These are phyloP conservation scores for Botrytis deweyae DNA, from an alignment of 2,329 filamentous ascomycete genomes.

Conservation along the genomic window DNA sequence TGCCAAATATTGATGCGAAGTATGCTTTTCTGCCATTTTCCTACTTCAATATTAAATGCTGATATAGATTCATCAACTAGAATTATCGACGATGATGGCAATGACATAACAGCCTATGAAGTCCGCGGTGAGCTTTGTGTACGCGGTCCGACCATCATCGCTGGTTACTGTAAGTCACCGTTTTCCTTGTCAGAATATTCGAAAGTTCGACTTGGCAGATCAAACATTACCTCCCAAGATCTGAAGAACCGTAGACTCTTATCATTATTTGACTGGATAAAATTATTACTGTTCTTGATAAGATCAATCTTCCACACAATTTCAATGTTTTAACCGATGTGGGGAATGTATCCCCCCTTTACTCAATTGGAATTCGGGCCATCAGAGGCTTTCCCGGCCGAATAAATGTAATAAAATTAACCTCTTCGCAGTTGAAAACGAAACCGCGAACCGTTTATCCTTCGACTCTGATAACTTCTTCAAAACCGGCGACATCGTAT, in stretches of 20 bases:
- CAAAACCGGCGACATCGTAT: constrained; percentile 69
- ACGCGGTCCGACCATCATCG: constrained; percentile 69
- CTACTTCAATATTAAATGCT: not conserved
- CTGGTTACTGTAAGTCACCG: constrained; percentile 58
- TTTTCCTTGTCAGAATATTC: not conserved
- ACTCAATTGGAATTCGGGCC: not conserved
- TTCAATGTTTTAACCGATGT: not conserved
- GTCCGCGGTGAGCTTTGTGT: constrained; percentile 58
- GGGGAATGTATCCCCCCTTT: not conserved
- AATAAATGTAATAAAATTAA: not conserved
- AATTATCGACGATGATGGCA: constrained; percentile 33
- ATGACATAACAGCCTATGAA: constrained; percentile 36
- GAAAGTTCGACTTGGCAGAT: not conserved
- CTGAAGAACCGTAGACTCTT: not conserved
- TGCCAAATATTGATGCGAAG: constrained; percentile 43
- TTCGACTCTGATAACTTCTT: constrained; percentile 68
- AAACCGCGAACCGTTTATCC: constrained; percentile 28
- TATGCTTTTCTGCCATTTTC: constrained; percentile 16
- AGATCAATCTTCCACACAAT: not conserved
- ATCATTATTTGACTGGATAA: not conserved
- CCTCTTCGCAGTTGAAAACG: constrained; percentile 45
- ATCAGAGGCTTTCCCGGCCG: not conserved
- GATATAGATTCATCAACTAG: constrained; percentile 20
- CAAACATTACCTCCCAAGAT: not conserved
- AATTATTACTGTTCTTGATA: not conserved